Evolutionary conservation across 805 yeast genomes (phyloP), one percentile per base, ranked within the genome.

Genomic region (Saturnispora halmiae): DNA sequence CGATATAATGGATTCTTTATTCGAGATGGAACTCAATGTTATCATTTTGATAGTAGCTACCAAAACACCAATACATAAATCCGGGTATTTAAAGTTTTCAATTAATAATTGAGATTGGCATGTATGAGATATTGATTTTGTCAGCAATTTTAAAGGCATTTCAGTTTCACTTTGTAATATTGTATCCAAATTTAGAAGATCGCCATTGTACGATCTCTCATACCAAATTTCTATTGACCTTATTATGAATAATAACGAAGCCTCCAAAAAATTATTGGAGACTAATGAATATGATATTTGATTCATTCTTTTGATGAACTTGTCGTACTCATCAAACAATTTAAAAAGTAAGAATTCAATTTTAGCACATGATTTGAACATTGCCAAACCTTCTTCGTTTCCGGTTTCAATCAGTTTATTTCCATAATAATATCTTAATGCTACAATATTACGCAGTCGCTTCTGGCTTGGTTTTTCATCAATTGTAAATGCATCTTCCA

Each of bases 361-460:
- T 6, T 58, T 53, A 13, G 67, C 42, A 15, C 64, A 59, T 3
- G 41, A 38, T 36, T 40, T 43, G 55, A 59, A 62, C 36, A 43
- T 47, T 6, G 22, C 41, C 2, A 49, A 28, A 7, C 46, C 49
- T 31, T 46, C 51, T 3, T 39, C 37, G 18, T 39, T 33, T 14
- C 50, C 38, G 2, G 6, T 16, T 14, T 31, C 44, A 4, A 54
- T 28, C 19, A 52, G 37, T 27, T 46, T 54, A 7, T 53, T 57
- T 1, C 70, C 73, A 36, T 60, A 49, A 43, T 70, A 67, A 49
- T 62, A 73, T 6, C 65, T 53, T 10, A 74, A 36, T 46, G 69
- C 72, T 3, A 77, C 66, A 3, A 74, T 46, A 48, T 72, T 73
- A 36, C 65, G 58, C 6, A 70, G 51, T 42, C 79, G 52, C 45